A percentile compares a stretch with the other conserved stretches of the same genome.
Evolutionary conservation across 805 yeast genomes (phyloP).

Genomic region (Schizosaccharomyces octosporus): DNA sequence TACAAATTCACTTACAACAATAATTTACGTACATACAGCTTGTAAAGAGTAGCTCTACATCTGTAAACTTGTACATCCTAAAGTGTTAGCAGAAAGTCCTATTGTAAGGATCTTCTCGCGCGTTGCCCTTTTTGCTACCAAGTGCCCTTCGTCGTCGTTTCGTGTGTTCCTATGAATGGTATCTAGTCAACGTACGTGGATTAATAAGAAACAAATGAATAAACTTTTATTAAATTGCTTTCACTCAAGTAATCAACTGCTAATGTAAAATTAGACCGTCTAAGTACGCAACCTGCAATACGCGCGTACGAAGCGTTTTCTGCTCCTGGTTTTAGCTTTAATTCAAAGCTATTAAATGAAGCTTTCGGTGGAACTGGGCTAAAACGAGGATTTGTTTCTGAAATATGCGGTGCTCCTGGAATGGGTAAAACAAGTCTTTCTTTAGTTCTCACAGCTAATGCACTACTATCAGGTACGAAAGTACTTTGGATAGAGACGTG

Average conservation of each 20-base stretch:
- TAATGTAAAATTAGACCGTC: not conserved
- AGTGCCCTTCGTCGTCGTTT: too few relatives aligned
- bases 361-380: not conserved
- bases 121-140: too few relatives aligned
- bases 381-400: not conserved
- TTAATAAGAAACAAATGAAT: not conserved
- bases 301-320: conserved; percentile 1
- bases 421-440: not conserved
- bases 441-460: not conserved
- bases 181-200: not conserved
- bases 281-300: not conserved
- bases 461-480: not conserved
- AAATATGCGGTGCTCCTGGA: not conserved
- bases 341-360: not conserved
- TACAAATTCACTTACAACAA: too few relatives aligned
- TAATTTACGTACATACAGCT: too few relatives aligned
- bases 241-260: too few relatives aligned
- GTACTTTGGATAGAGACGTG: not conserved
- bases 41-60: too few relatives aligned
- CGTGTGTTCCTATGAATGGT: not conserved
- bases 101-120: too few relatives aligned
- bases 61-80: too few relatives aligned
- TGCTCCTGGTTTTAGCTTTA: not conserved
- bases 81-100: too few relatives aligned
- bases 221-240: too few relatives aligned